These are phyloP conservation scores for Powellomyces hirtus DNA, from an alignment of 192 early-diverging fungal species.

Conservation along the genomic window DNA sequence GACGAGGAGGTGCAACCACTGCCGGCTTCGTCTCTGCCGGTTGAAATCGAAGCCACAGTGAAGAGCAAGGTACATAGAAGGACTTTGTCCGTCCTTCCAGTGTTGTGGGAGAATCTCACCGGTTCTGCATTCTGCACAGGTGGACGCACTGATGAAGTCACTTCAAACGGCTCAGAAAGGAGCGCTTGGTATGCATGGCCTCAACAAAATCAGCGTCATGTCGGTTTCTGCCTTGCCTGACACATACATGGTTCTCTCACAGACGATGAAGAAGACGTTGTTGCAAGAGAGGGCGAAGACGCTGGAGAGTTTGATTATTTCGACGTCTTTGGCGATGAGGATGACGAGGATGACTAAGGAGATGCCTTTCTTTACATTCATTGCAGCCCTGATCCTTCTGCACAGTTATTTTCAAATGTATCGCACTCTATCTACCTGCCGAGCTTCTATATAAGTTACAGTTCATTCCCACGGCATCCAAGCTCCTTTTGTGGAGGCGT, in stretches of 20 bases:
- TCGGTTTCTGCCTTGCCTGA: background rate
- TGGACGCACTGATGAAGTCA: slow-evolving; percentile 27
- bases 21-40: background rate
- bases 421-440: no score
- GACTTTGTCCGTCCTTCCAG: background rate
- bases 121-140: background rate
- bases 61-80: slow-evolving; percentile 17
- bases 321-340: slow-evolving; percentile 30
- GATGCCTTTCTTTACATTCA: background rate
- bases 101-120: background rate
- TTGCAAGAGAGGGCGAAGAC: background rate
- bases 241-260: background rate
- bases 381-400: no score
- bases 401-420: no score
- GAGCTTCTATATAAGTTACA: no score
- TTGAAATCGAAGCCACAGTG: slow-evolving; percentile 10
- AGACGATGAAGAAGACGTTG: background rate
- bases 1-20: slow-evolving; percentile 1
- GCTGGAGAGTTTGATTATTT: slow-evolving; percentile 34
- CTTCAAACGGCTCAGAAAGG: slow-evolving; percentile 10
- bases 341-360: slow-evolving; percentile 15
- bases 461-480: no score
- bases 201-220: background rate
- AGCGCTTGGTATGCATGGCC: background rate
- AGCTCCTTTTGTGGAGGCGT: no score